Base-by-base conservation (phyloP, 176 grass and related monocot genomes). In the Areca catechu region DNA sequence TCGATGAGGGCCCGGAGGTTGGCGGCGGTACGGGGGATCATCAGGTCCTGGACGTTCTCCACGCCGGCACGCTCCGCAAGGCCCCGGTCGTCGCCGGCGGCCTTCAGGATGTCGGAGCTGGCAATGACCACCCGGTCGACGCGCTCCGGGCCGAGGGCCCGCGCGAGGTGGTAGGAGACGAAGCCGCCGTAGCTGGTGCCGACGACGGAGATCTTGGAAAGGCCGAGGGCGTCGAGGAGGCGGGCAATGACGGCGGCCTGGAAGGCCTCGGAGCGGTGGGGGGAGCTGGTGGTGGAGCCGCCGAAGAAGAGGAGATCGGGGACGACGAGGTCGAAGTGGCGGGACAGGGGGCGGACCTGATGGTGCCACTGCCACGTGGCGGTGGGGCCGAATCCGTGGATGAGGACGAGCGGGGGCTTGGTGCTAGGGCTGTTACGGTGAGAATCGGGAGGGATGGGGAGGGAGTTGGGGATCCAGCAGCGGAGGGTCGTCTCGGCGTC, bases 241-340 rank as follows among this genome's bases (percentile, higher is more conserved):
- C 63, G 60, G 48, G 64, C 82, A 18, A 95, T 37, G 25, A 85
- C 79, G 66, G 65, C 69, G 0, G 90, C 90, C 79, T 95, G 85
- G 57, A 62, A 84, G 15, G 71, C 71, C 78, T 95, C 90, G 18
- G 90, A 73, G 22, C 89, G 60, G 10, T 16, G 65, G 18, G 51
- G 2, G 3, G 77, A 56, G 34, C 68, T 18, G 10, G 84, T 74
- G 75, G 60, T 34, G 53, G 90, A 95, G 20, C 72, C 72, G 54
- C 90, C 90, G 61, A 95, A 95, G 82, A 95, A 95, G 69, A 95
- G 57, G 70, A 95, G 90, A 76, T 95, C 82, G 1, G 90, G 90
- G 12, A 95, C 76, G 64, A 95, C 0, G 76, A 95, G 72, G 69
- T 87, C 79, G 90, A 86, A 89, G 75, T 58, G 85, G 47, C 64